Percentiles rank a stretch among this genome's conserved stretches.
These are phyloP conservation scores for Cryptococcus sp. DNA, from an alignment of 1,284 basidiomycete species.

Conservation along the genomic window DNA sequence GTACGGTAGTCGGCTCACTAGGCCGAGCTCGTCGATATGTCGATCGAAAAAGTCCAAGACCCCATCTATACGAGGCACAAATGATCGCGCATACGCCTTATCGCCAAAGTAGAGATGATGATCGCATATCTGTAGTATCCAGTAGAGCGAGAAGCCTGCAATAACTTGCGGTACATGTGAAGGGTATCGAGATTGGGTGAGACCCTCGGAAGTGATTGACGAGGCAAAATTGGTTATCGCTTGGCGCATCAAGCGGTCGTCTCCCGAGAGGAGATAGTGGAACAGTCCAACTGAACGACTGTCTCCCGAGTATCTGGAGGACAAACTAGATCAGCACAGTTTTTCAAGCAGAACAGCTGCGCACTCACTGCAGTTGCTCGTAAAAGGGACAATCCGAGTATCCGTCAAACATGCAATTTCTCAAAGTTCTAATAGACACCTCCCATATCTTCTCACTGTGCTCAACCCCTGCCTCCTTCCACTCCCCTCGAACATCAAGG, in stretches of 20 bases:
- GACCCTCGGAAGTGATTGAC: conserved; percentile 30
- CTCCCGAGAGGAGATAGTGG: conserved; percentile 34
- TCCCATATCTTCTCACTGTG: conserved; percentile 29
- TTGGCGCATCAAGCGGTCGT: conserved; percentile 32
- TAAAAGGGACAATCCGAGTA: conserved; percentile 42
- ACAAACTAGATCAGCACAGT: not conserved
- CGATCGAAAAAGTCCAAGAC: conserved; percentile 31
- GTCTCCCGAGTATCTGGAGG: conserved; percentile 31
- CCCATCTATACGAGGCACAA: conserved; percentile 30
- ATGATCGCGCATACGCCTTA: conserved; percentile 12
- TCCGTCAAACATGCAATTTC: conserved; percentile 40
- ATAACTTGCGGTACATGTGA: conserved; percentile 36
- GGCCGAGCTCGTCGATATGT: conserved; percentile 27
- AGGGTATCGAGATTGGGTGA: conserved; percentile 33
- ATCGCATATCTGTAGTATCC: conserved; percentile 27
- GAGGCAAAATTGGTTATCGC: conserved; percentile 29
- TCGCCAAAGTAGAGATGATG: conserved; percentile 31
- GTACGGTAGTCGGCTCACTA: conserved; percentile 24
- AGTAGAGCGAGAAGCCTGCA: conserved; percentile 34
- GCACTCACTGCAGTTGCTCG: conserved; percentile 33
- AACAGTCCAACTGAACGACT: conserved; percentile 32
- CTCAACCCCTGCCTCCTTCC: conserved; percentile 21
- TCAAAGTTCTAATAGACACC: conserved; percentile 29
- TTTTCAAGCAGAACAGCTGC: not conserved
- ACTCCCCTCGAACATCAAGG: conserved; percentile 23